Evolutionary conservation across 1,284 basidiomycete species (phyloP).

Genomic region (Anthracocystis setariae): DNA sequence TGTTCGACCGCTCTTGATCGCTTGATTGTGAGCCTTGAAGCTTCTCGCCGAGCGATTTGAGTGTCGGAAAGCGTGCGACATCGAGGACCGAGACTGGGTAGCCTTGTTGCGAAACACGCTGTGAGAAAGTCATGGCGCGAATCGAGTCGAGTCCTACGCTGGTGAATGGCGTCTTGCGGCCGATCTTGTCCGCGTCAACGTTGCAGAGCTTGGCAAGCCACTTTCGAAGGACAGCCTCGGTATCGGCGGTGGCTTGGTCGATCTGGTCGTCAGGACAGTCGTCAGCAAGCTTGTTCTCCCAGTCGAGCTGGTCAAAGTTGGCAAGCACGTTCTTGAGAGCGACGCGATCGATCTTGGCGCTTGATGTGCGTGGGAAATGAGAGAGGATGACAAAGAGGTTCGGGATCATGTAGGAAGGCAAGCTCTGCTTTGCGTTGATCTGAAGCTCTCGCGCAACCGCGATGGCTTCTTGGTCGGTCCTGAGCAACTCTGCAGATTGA

Average conservation of each 20-base stretch:
- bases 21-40: conserved; percentile 40
- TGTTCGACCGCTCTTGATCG: conserved; percentile 19
- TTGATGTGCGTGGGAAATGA: conserved; percentile 67
- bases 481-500: conserved; percentile 30
- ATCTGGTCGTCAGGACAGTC: conserved; percentile 26
- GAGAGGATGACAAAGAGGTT: conserved; percentile 66
- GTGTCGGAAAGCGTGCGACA: conserved; percentile 59
- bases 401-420: conserved; percentile 67
- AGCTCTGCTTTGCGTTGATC: conserved; percentile 34
- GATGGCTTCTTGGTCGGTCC: conserved; percentile 51
- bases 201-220: conserved; percentile 55
- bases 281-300: conserved; percentile 58
- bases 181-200: conserved; percentile 49
- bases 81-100: conserved; percentile 63
- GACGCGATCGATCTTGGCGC: conserved; percentile 68
- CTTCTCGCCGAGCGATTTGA: conserved; percentile 44
- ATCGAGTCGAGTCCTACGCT: conserved; percentile 65
- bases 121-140: conserved; percentile 63
- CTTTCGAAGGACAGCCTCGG: conserved; percentile 42
- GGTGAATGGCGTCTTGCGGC: conserved; percentile 57
- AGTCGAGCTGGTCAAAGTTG: conserved; percentile 57
- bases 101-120: conserved; percentile 48
- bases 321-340: conserved; percentile 61
- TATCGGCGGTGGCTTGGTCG: conserved; percentile 21
- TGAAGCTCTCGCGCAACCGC: conserved; percentile 53